Evolutionary conservation across 768 basidiomycete genomes (phyloP).

Genomic region (Kwoniella europaea): DNA sequence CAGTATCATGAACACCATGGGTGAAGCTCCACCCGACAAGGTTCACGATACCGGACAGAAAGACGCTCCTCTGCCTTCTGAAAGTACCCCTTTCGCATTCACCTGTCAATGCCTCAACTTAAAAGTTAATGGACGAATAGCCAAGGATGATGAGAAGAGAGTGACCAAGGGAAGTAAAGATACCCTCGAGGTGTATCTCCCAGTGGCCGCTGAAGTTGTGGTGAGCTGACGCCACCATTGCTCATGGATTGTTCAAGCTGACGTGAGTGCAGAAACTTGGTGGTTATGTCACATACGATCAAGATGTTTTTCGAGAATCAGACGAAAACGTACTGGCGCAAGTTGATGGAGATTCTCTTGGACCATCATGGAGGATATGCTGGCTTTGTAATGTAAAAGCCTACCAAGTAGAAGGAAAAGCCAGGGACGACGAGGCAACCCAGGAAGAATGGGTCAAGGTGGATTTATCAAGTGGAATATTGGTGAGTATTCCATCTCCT

Average conservation of each 20-base stretch:
- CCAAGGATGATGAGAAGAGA: constrained; percentile 18
- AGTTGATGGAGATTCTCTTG: constrained; percentile 6
- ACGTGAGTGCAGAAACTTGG: constrained; percentile 25
- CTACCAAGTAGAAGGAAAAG: constrained; percentile 31
- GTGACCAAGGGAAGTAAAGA: not conserved
- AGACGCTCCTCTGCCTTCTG: constrained; percentile 21
- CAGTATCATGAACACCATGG: not conserved
- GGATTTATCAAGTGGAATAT: constrained; percentile 33
- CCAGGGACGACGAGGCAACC: constrained; percentile 18
- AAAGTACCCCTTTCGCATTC: constrained; percentile 33
- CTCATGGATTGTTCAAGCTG: not conserved
- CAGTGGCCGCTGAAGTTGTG: constrained; percentile 17
- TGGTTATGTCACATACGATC: constrained; percentile 33
- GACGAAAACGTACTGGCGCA: not conserved
- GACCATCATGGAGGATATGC: constrained; percentile 39
- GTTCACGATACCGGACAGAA: not conserved
- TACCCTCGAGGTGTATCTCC: constrained; percentile 9
- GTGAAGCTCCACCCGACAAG: constrained; percentile 4
- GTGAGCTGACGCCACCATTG: not conserved
- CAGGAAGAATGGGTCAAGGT: constrained; percentile 38
- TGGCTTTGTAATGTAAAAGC: constrained; percentile 37
- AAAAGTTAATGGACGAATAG: constrained; percentile 30
- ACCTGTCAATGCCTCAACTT: constrained; percentile 43
- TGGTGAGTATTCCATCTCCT: constrained; percentile 24
- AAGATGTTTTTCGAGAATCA: constrained; percentile 21